Evolutionary conservation across 192 early-diverging fungal genomes (phyloP).

Genomic region (Backusella tarrabulga): DNA sequence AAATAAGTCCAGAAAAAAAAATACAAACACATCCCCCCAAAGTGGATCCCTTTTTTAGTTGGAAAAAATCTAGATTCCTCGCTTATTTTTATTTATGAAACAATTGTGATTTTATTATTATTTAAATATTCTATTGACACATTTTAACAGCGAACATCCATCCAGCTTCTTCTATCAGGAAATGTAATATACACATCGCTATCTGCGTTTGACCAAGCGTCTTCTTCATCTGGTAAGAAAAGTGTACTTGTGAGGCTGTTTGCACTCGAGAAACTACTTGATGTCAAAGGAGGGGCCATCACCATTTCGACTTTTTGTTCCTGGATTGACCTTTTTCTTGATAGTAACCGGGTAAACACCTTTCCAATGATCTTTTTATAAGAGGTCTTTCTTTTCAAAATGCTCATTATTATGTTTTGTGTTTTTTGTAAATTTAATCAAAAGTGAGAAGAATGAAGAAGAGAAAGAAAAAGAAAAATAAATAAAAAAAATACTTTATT

Average conservation of each 20-base stretch:
- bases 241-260: background rate
- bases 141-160: background rate
- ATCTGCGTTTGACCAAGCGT: background rate
- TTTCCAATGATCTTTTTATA: background rate
- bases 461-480: background rate
- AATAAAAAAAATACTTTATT: background rate
- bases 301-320: background rate
- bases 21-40: background rate
- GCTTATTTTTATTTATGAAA: background rate
- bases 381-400: background rate
- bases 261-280: background rate
- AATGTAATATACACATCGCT: slow-evolving; percentile 7
- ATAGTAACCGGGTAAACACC: background rate
- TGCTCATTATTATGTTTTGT: background rate
- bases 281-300: background rate
- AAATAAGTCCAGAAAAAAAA: background rate
- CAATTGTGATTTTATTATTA: background rate
- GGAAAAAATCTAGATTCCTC: slow-evolving; percentile 4
- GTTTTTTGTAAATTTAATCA: background rate
- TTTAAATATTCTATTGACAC: background rate
- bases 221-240: background rate
- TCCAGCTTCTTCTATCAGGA: background rate
- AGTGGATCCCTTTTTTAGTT: background rate
- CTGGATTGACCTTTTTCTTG: background rate
- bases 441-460: background rate